phyloP scores from a whole-genome alignment of 371 early-diverging fungal species.

The Rhizopus microsporus region DNA sequence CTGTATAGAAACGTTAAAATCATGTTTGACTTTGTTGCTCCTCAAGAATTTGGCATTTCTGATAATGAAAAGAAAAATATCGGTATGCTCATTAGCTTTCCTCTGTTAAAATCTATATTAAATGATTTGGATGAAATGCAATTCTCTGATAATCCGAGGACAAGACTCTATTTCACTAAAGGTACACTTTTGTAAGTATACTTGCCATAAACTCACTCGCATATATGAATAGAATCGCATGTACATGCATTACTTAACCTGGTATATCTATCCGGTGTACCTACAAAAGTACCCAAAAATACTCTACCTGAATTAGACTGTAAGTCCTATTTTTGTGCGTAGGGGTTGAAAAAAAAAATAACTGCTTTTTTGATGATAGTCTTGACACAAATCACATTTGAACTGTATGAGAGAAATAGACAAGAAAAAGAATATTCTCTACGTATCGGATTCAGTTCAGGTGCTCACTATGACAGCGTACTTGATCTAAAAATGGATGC shows the following conservation, averaged over 20 bases:
- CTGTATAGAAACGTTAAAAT: conserved; percentile 82
- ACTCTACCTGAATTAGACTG: conserved; percentile 91
- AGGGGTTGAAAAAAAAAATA: too few species aligned
- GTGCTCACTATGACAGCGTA: conserved; percentile 89
- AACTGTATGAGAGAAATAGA: conserved; percentile 89
- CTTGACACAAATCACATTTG: conserved; percentile 96
- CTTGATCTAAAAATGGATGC: conserved; percentile 88
- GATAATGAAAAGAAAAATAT: conserved; percentile 85
- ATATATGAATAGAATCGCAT: conserved; percentile 72
- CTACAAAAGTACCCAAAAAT: conserved; percentile 66
- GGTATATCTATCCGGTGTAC: conserved; percentile 83
- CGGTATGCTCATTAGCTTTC: conserved; percentile 79
- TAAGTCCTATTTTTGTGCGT: conserved; percentile 40
- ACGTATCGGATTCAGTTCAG: conserved; percentile 88
- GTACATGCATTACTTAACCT: conserved; percentile 89
- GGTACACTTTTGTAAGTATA: conserved; percentile 28
- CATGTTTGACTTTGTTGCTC: conserved; percentile 92
- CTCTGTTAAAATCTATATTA: conserved; percentile 76
- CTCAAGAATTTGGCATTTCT: conserved; percentile 90
- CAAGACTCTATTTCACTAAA: conserved; percentile 95
- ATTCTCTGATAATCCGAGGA: conserved; percentile 60
- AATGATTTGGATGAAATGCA: conserved; percentile 71
- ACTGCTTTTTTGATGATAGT: conserved; percentile 40
- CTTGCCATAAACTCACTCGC: background rate
- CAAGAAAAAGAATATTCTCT: conserved; percentile 82